These are phyloP conservation scores for Tephrocybe sp. DNA, from an alignment of 768 basidiomycete genomes.

Conservation along the genomic window DNA sequence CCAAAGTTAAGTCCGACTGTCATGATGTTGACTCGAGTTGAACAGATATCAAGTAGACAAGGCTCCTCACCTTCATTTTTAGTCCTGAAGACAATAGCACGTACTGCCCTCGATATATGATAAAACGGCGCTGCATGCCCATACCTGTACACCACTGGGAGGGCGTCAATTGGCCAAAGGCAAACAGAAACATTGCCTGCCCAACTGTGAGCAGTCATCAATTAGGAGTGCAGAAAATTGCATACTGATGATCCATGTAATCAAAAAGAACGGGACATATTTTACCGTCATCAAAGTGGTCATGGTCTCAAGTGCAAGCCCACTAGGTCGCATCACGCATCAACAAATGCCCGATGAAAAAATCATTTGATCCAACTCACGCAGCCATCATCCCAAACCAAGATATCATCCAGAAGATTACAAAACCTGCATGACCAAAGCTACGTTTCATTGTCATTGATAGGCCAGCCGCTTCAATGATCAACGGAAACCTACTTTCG, in stretches of 20 bases:
- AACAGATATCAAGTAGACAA: not conserved
- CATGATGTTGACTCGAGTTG: conserved; percentile 3
- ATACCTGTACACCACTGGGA: conserved; percentile 48
- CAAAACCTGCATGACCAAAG: conserved; percentile 41
- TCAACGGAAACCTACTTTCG: conserved; percentile 30
- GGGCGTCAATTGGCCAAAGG: conserved; percentile 43
- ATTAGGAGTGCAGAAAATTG: not conserved
- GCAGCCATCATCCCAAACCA: conserved; percentile 47
- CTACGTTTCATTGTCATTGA: conserved; percentile 15
- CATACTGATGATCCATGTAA: conserved; percentile 51
- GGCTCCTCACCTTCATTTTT: conserved; percentile 44
- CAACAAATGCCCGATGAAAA: not conserved
- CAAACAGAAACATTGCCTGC: conserved; percentile 49
- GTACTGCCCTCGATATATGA: conserved; percentile 52
- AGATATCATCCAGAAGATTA: conserved; percentile 56
- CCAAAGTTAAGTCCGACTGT: conserved; percentile 55
- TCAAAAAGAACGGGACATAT: conserved; percentile 46
- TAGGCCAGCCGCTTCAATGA: not conserved
- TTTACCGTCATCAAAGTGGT: conserved; percentile 44
- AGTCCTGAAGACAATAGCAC: conserved; percentile 51
- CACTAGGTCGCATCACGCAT: conserved; percentile 26
- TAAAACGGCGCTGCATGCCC: conserved; percentile 61
- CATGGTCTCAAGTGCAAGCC: conserved; percentile 50
- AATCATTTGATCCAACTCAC: conserved; percentile 21
- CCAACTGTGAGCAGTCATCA: not conserved